These are phyloP conservation scores for Solanum medicagineum DNA, from an alignment of 257 asterid species.

Conservation along the genomic window DNA sequence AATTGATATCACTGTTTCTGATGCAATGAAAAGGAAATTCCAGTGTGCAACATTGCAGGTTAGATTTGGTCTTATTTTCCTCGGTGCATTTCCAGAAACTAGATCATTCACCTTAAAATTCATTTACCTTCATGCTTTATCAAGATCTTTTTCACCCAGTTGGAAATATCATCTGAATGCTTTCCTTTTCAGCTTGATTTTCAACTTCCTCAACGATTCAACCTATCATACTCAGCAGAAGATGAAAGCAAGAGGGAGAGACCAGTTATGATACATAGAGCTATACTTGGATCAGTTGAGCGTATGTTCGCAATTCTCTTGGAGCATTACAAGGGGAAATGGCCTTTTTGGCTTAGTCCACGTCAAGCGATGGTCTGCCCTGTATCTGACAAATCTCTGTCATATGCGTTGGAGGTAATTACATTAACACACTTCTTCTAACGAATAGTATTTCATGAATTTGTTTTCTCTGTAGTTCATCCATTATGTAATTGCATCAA, in stretches of 20 bases:
- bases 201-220: conserved; percentile 90
- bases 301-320: conserved; percentile 92
- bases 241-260: conserved; percentile 85
- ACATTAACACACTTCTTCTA: not conserved
- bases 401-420: conserved; percentile 67
- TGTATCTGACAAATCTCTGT: conserved; percentile 77
- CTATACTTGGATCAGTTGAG: conserved; percentile 93
- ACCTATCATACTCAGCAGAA: conserved; percentile 85
- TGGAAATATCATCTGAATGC: not conserved
- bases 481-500: not conserved
- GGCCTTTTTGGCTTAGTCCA: conserved; percentile 99
- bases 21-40: conserved; percentile 93
- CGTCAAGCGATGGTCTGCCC: conserved; percentile 99
- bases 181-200: conserved; percentile 84
- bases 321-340: conserved; percentile 94
- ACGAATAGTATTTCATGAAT: not conserved
- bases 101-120: not conserved
- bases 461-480: not conserved
- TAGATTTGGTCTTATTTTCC: conserved; percentile 5
- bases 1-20: conserved; percentile 64
- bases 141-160: not conserved
- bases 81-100: not conserved
- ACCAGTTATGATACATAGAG: conserved; percentile 97
- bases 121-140: conserved; percentile 12
- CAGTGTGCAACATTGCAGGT: conserved; percentile 99